These are phyloP conservation scores for Suhomyces yuchorum DNA, from an alignment of 1,139 yeast species.

Conservation along the genomic window DNA sequence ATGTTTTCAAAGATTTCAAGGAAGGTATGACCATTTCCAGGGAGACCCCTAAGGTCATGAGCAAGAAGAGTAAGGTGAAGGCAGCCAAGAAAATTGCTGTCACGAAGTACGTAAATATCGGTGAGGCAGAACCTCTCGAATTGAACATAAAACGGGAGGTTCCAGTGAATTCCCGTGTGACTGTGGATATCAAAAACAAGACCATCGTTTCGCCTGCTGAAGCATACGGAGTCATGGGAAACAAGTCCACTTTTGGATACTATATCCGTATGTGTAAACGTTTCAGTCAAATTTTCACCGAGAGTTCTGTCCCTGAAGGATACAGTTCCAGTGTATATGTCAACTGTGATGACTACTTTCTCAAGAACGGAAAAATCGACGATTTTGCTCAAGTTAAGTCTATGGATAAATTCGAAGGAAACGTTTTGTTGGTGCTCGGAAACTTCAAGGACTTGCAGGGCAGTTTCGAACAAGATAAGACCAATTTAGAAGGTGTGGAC, in stretches of 20 bases:
- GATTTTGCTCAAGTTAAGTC: slow-evolving; percentile 17
- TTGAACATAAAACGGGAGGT: slow-evolving; percentile 58
- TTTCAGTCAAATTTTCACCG: slow-evolving; percentile 71
- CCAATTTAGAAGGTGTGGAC: slow-evolving; percentile 53
- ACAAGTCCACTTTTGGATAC: slow-evolving; percentile 69
- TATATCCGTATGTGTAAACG: slow-evolving; percentile 65
- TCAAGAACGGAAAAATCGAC: slow-evolving; percentile 23
- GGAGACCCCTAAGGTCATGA: slow-evolving; percentile 41
- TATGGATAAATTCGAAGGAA: slow-evolving; percentile 20
- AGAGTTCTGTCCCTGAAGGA: slow-evolving; percentile 62
- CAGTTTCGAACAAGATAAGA: slow-evolving; percentile 52
- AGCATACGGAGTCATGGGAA: slow-evolving; percentile 69
- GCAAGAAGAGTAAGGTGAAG: slow-evolving; percentile 42
- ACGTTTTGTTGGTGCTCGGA: slow-evolving; percentile 61
- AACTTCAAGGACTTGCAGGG: slow-evolving; percentile 58
- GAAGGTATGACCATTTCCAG: slow-evolving; percentile 77
- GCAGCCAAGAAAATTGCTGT: slow-evolving; percentile 53
- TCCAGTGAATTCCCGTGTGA: slow-evolving; percentile 79
- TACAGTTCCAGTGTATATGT: slow-evolving; percentile 68
- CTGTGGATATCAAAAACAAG: slow-evolving; percentile 65
- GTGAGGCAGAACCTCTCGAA: slow-evolving; percentile 58
- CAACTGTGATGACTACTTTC: slow-evolving; percentile 65
- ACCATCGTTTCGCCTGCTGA: slow-evolving; percentile 69
- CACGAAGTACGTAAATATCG: slow-evolving; percentile 78
- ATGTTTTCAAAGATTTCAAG: slow-evolving; percentile 38